Evolutionary conservation across 148 eudicot species (phyloP).

Genomic region (Rhododendron ferrugineum): DNA sequence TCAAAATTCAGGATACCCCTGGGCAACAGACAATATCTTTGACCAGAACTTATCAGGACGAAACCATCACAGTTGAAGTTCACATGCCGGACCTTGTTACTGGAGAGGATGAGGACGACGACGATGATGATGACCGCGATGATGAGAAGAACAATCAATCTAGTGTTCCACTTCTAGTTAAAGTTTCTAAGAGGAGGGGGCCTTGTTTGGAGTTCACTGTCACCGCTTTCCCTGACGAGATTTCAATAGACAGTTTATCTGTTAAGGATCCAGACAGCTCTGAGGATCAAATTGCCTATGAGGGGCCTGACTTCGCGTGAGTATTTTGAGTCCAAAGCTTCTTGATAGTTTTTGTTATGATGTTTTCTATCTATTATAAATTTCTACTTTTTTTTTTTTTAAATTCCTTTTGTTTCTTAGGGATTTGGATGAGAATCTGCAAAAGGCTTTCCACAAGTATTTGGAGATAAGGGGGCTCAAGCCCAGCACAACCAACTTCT

Average conservation of each 20-base stretch:
- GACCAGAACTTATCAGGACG: slow-evolving; percentile 45
- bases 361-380: not conserved
- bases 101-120: slow-evolving; percentile 31
- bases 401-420: slow-evolving; percentile 12
- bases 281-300: slow-evolving; percentile 49
- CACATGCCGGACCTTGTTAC: slow-evolving; percentile 43
- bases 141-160: slow-evolving; percentile 18
- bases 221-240: slow-evolving; percentile 47
- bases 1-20: slow-evolving; percentile 36
- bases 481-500: slow-evolving; percentile 45
- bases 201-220: slow-evolving; percentile 43
- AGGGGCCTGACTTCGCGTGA: slow-evolving; percentile 63
- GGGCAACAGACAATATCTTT: slow-evolving; percentile 48
- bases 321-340: slow-evolving; percentile 6
- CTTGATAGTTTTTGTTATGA: not conserved
- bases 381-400: not conserved
- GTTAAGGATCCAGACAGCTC: slow-evolving; percentile 32
- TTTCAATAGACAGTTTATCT: slow-evolving; percentile 38
- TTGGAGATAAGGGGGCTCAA: slow-evolving; percentile 54
- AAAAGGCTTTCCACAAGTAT: slow-evolving; percentile 58
- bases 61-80: slow-evolving; percentile 45
- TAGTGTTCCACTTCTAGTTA: slow-evolving; percentile 36
- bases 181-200: slow-evolving; percentile 34
- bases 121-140: slow-evolving; percentile 18
- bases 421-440: slow-evolving; percentile 65